Evolutionary conservation across 768 basidiomycete species (phyloP).

Genomic region (Kwoniella sp.): DNA sequence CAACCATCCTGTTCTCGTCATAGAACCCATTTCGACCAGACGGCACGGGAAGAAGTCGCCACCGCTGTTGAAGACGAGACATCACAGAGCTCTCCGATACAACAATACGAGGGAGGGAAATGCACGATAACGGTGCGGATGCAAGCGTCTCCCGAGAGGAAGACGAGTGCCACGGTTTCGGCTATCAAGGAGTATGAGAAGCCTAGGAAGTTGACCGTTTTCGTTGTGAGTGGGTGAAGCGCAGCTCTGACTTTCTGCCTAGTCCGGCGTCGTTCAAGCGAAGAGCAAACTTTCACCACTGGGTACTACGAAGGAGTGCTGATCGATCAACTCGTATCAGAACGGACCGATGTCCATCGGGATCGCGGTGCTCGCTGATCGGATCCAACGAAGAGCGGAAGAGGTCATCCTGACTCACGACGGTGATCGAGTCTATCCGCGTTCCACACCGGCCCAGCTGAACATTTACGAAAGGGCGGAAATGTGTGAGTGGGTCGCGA

Average conservation of each 20-base stretch:
- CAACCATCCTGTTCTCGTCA: no score
- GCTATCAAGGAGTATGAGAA: constrained; percentile 26
- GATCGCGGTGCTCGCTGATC: constrained; percentile 25
- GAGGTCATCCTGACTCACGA: constrained; percentile 35
- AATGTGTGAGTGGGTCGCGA: constrained; percentile 17
- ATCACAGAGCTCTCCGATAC: constrained; percentile 1
- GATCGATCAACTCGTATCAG: constrained; percentile 9
- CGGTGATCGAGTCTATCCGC: constrained; percentile 19
- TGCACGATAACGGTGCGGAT: constrained; percentile 16
- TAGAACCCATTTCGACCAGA: constrained; percentile 3
- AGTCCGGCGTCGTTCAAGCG: not conserved
- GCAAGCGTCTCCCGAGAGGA: constrained; percentile 19
- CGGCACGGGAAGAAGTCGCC: not conserved
- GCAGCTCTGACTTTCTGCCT: not conserved
- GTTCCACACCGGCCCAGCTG: constrained; percentile 14
- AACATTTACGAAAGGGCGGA: constrained; percentile 16
- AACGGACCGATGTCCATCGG: constrained; percentile 20
- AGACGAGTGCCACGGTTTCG: constrained; percentile 11
- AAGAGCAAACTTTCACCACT: no score
- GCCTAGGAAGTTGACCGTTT: constrained; percentile 10
- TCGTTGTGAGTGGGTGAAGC: constrained; percentile 12
- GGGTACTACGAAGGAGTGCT: no score
- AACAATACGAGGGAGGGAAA: constrained; percentile 7
- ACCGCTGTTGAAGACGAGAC: not conserved
- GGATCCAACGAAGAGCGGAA: constrained; percentile 22